Conservation (phyloP, 345 rosid genomes). For the Gossypium australe region DNA sequence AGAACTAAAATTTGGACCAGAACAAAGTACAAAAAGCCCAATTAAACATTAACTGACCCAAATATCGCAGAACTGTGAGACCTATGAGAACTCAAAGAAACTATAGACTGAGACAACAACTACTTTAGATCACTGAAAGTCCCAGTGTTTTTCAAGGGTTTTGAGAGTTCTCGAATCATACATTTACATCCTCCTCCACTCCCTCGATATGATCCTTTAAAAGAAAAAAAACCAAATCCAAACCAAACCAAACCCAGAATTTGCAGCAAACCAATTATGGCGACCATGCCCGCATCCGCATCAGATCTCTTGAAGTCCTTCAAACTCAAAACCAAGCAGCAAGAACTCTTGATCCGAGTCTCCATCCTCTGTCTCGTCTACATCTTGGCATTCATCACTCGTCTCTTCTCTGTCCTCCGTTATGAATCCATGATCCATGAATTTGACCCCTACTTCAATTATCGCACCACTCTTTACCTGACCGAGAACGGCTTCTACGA, state of each 20-base stretch:
- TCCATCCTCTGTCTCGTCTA: constrained; percentile 81
- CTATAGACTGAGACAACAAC: not conserved
- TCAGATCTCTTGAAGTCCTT: not conserved
- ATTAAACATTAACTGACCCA: not conserved
- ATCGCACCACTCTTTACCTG: constrained; percentile 78
- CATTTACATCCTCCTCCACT: not conserved
- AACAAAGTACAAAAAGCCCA: not conserved
- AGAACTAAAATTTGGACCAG: not conserved
- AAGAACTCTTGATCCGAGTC: constrained; percentile 85
- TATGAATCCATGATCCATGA: constrained; percentile 43
- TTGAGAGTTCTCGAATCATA: not conserved
- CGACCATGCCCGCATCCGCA: not conserved
- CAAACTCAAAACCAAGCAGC: constrained; percentile 67
- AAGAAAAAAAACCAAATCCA: not conserved
- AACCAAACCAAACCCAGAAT: constrained; percentile 24
- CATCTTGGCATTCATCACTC: constrained; percentile 76
- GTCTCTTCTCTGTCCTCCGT: constrained; percentile 88
- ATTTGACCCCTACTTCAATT: constrained; percentile 95
- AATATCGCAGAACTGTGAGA: not conserved
- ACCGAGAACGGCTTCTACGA: constrained; percentile 93
- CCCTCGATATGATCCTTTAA: not conserved
- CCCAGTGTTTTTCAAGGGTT: not conserved
- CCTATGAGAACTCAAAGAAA: not conserved
- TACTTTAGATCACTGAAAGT: not conserved
- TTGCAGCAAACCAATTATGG: constrained; percentile 19